A percentile compares a stretch with the other conserved stretches of the same genome.
These are phyloP conservation scores for Peronosclerospora sorghi DNA, from an alignment of 352 stramenopile genomes.

Conservation along the genomic window DNA sequence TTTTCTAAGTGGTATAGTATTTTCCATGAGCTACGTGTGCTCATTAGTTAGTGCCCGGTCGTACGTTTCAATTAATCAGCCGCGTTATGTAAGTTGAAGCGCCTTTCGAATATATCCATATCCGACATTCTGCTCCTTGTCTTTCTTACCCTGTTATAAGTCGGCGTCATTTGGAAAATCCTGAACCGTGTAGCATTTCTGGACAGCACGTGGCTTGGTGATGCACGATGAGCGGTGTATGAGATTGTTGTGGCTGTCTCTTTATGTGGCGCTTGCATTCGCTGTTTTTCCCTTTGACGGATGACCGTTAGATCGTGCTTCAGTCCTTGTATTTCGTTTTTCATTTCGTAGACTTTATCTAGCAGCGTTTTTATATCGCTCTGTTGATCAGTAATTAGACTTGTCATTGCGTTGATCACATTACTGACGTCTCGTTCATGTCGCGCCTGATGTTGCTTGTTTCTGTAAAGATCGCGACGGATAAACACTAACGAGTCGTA, in stretches of 20 bases:
- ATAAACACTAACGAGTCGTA: conserved; percentile 16
- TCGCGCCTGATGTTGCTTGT: conserved; percentile 13
- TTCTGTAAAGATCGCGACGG: conserved; percentile 11
- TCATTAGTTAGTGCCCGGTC: no score
- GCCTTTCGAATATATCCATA: conserved; percentile 32
- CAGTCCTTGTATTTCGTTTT: conserved; percentile 9
- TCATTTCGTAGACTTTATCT: conserved; percentile 9
- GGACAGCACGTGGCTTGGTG: neutral
- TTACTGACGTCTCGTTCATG: conserved; percentile 23
- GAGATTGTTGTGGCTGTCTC: neutral
- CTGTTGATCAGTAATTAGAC: conserved; percentile 37
- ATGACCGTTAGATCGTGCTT: conserved; percentile 13
- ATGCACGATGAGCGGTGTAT: neutral
- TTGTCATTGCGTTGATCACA: conserved; percentile 36
- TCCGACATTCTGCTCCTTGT: conserved; percentile 16
- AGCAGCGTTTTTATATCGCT: conserved; percentile 15
- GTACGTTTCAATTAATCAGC: conserved; percentile 2
- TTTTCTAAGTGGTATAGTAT: conserved; percentile 31
- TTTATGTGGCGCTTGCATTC: conserved; percentile 3
- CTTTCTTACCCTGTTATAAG: conserved; percentile 2
- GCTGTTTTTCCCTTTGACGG: conserved; percentile 4
- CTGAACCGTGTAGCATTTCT: neutral
- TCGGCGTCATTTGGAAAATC: conserved; percentile 2
- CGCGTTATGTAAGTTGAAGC: conserved; percentile 15
- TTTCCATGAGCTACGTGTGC: neutral